Evolutionary conservation across 495 filamentous ascomycete genomes (phyloP).

Genomic region (Hypoxylon rickii): DNA sequence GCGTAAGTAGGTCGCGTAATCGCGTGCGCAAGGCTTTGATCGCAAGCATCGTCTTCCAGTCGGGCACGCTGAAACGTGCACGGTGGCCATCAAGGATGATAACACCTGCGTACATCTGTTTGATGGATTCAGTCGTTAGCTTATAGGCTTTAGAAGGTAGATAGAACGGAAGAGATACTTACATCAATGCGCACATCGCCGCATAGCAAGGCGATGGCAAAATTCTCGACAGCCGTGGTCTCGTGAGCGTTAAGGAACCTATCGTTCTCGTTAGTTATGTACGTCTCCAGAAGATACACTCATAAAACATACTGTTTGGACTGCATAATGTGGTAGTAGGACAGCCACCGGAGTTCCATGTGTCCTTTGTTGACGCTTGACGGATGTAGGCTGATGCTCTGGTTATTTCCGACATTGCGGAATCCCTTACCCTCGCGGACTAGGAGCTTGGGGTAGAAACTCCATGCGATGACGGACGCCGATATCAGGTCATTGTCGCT

Average conservation of each 20-base stretch:
- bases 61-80: slow-evolving; percentile 80
- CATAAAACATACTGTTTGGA: slow-evolving; percentile 67
- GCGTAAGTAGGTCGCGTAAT: slow-evolving; percentile 71
- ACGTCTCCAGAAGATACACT: not conserved
- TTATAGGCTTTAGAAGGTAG: not conserved
- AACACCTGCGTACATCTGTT: slow-evolving; percentile 79
- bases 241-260: slow-evolving; percentile 88
- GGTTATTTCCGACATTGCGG: slow-evolving; percentile 88
- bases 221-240: slow-evolving; percentile 78
- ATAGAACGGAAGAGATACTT: slow-evolving; percentile 6
- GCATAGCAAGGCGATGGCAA: slow-evolving; percentile 81
- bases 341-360: slow-evolving; percentile 74
- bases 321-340: slow-evolving; percentile 97
- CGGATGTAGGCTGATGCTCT: slow-evolving; percentile 80
- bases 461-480: slow-evolving; percentile 82
- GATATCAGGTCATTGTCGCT: slow-evolving; percentile 77
- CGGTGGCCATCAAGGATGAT: slow-evolving; percentile 84
- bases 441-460: slow-evolving; percentile 93
- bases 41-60: slow-evolving; percentile 89
- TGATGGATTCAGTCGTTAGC: slow-evolving; percentile 10
- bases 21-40: slow-evolving; percentile 74
- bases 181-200: slow-evolving; percentile 84
- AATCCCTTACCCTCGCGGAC: slow-evolving; percentile 86
- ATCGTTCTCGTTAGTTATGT: slow-evolving; percentile 4
- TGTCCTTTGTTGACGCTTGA: slow-evolving; percentile 81